Percentiles rank a stretch among this genome's conserved stretches.
These are phyloP conservation scores for Candida xyloterini DNA, from an alignment of 805 yeast genomes.

Conservation along the genomic window DNA sequence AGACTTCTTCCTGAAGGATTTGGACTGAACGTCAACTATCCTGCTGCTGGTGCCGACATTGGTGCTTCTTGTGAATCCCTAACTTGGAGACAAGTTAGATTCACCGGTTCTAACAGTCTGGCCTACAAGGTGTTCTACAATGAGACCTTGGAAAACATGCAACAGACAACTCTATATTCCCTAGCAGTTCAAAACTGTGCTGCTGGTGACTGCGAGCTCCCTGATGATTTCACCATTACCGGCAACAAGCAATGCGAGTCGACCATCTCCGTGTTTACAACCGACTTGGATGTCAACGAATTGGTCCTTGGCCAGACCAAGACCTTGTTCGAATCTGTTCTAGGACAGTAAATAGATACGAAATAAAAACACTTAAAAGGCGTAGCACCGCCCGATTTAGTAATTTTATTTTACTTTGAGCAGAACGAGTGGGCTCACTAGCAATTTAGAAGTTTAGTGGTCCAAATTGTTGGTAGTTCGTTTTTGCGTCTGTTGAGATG, in stretches of 20 bases:
- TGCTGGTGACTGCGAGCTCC: constrained; percentile 44
- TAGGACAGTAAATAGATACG: constrained; percentile 8
- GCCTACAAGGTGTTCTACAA: constrained; percentile 38
- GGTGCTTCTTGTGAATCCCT: constrained; percentile 39
- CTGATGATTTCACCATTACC: constrained; percentile 39
- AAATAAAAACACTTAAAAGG: background rate
- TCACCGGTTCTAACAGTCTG: constrained; percentile 40
- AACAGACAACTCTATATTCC: constrained; percentile 18
- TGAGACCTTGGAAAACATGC: constrained; percentile 35
- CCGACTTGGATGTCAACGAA: constrained; percentile 42
- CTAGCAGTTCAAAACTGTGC: constrained; percentile 28
- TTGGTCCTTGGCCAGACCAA: constrained; percentile 8
- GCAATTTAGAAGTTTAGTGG: background rate
- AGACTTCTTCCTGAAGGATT: constrained; percentile 41
- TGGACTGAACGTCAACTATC: constrained; percentile 50
- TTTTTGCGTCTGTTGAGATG: constrained; percentile 1
- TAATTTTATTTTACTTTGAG: constrained; percentile 1
- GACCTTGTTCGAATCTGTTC: constrained; percentile 15
- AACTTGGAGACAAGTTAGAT: constrained; percentile 42
- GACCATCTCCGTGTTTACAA: constrained; percentile 45
- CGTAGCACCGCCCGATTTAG: constrained; percentile 5
- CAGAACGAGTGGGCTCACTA: constrained; percentile 9
- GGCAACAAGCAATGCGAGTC: constrained; percentile 36
- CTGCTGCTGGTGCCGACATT: constrained; percentile 42
- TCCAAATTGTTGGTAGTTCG: background rate